phyloP scores from a whole-genome alignment of 345 rosid genomes.

The Citrus australasica region DNA sequence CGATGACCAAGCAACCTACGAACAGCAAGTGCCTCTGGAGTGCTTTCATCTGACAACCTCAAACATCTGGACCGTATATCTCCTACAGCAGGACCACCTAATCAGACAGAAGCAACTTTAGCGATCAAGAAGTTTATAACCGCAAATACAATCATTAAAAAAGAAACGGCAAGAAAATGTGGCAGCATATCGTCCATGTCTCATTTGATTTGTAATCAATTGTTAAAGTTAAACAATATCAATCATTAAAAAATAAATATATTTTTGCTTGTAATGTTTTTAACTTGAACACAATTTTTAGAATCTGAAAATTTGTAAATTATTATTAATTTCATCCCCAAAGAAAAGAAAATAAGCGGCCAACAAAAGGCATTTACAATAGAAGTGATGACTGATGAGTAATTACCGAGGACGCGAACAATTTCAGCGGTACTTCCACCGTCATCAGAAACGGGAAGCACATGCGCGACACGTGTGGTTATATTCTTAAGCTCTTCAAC shows the following conservation, averaged over 20 bases:
- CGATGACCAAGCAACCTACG: slow-evolving; percentile 89
- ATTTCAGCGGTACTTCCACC: slow-evolving; percentile 99
- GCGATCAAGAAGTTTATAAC: not conserved
- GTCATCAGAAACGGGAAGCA: slow-evolving; percentile 94
- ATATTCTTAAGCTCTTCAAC: slow-evolving; percentile 84
- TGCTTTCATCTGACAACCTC: slow-evolving; percentile 84
- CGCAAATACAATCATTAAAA: not conserved
- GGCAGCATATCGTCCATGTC: not conserved
- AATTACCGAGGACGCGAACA: slow-evolving; percentile 83
- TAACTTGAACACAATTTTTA: not conserved
- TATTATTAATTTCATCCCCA: not conserved
- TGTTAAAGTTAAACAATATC: not conserved
- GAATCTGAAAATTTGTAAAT: not conserved
- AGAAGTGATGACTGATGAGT: no score
- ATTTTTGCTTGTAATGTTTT: no score
- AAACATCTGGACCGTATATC: slow-evolving; percentile 94
- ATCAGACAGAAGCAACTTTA: not conserved
- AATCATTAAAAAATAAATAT: no score
- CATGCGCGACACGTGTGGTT: slow-evolving; percentile 84
- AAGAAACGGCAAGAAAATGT: not conserved
- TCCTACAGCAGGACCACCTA: slow-evolving; percentile 98
- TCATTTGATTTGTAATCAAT: not conserved
- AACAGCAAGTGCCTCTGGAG: slow-evolving; percentile 88
- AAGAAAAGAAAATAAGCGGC: not conserved
- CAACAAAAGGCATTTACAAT: not conserved